phyloP scores from a whole-genome alignment of 2,329 filamentous ascomycete genomes.

The Aaosphaeria pasadenensis region DNA sequence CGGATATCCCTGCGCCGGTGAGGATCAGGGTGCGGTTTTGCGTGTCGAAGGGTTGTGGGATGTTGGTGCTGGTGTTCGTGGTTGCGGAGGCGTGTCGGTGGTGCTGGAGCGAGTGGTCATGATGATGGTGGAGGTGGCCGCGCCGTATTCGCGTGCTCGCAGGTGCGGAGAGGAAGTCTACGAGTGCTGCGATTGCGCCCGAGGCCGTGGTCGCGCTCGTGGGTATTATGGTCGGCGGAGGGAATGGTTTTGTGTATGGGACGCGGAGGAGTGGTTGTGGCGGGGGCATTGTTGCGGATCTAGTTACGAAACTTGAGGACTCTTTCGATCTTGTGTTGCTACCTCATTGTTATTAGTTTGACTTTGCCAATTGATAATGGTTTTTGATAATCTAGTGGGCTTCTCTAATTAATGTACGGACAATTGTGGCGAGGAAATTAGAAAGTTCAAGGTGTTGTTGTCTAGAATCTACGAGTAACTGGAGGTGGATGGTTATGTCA shows the following conservation, averaged over 20 bases:
- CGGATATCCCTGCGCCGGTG: conserved; percentile 87
- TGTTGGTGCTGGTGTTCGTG: not conserved
- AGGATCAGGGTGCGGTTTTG: conserved; percentile 61
- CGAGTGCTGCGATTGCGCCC: conserved; percentile 74
- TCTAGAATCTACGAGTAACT: too few relatives aligned
- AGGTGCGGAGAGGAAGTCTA: conserved; percentile 68
- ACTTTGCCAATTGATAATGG: too few relatives aligned
- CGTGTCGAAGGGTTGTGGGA: conserved; percentile 5
- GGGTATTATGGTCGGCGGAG: conserved; percentile 73
- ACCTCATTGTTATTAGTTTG: too few relatives aligned
- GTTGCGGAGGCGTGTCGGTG: conserved; percentile 9
- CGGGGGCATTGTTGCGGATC: conserved; percentile 13
- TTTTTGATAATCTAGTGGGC: too few relatives aligned
- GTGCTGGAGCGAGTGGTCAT: conserved; percentile 1
- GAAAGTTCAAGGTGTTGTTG: too few relatives aligned
- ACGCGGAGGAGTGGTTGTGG: conserved; percentile 70
- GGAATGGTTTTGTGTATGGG: conserved; percentile 81
- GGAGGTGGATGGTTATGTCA: too few relatives aligned
- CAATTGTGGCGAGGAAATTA: too few relatives aligned
- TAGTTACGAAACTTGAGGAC: too few relatives aligned
- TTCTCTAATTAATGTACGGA: too few relatives aligned
- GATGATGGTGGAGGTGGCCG: not conserved
- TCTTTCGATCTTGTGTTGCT: too few relatives aligned
- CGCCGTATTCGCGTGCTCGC: not conserved
- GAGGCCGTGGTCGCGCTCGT: conserved; percentile 64